Evolutionary conservation across 345 rosid species (phyloP), one percentile per base, ranked within the genome.

Genomic region (Iberis pinnata): DNA sequence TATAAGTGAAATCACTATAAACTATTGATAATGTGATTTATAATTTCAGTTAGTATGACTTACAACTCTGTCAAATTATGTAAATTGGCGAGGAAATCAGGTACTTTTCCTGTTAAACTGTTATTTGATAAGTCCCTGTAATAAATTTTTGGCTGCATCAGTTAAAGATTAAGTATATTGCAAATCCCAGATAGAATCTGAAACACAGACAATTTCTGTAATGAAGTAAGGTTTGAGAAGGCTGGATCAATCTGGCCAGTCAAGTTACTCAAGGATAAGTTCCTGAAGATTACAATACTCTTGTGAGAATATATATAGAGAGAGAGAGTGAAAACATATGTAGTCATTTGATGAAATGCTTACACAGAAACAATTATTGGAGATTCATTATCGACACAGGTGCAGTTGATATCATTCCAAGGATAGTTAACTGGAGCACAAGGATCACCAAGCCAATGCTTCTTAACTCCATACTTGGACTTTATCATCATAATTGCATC

Each of bases 361-460:
- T 47, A 75, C 84, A 79, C 38, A 0, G 76, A 73, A 51, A 68
- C 10, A 8, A 79, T 69, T 54, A 38, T 67, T 0, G 70, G 71
- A 25, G 78, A 26, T 50, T 52, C 41, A 0, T 39, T 24, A 13
- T 7, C 33, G 9, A 38, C 17, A 22, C 53, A 49, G 69, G 53
- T 72, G 61, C 75, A 82, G 49, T 56, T 53, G 4, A 82, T 56
- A 52, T 73, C 76, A 8, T 70, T 64, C 86, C 86, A 76, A 22
- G 26, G 19, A 27, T 69, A 72, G 12, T 2, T 43, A 9, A 22
- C 36, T 6, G 83, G 86, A 1, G 58, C 53, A 43, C 86, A 78
- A 43, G 86, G 83, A 16, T 80, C 89, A 50, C 86, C 89, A 53
- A 79, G 79, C 89, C 83, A 82, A 36, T 58, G 67, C 53, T 67